phyloP scores from a whole-genome alignment of 1,139 yeast genomes.

The Yamadazyma spencermartinsiae region DNA sequence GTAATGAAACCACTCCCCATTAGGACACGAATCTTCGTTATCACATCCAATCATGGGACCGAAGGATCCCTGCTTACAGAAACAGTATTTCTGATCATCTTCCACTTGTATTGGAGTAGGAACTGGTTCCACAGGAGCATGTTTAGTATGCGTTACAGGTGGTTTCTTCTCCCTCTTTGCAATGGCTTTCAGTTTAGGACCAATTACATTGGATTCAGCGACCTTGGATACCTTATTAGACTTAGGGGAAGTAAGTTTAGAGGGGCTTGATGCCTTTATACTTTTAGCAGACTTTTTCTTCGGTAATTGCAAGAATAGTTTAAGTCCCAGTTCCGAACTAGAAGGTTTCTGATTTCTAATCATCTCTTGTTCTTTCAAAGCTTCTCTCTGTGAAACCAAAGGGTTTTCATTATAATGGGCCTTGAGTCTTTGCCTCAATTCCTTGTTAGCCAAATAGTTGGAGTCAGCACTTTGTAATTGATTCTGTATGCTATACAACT shows the following conservation, averaged over 20 bases:
- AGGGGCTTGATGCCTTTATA: neutral
- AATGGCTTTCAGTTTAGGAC: neutral
- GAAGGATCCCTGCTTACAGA: constrained; percentile 45
- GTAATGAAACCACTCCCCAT: constrained; percentile 53
- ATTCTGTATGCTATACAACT: constrained; percentile 23
- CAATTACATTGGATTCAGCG: too few relatives aligned
- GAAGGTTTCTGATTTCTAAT: constrained; percentile 7
- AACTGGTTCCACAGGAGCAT: constrained; percentile 4
- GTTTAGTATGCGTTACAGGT: constrained; percentile 2
- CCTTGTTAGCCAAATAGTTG: constrained; percentile 18
- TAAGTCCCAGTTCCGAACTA: constrained; percentile 13
- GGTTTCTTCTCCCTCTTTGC: neutral
- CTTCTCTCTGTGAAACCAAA: constrained; percentile 41
- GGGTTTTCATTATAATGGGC: constrained; percentile 40
- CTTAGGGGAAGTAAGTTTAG: neutral
- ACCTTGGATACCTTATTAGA: too few relatives aligned
- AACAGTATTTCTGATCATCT: constrained; percentile 35
- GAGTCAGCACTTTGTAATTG: constrained; percentile 12
- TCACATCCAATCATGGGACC: constrained; percentile 53
- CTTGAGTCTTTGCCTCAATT: constrained; percentile 32
- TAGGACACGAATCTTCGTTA: constrained; percentile 39
- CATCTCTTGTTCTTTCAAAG: constrained; percentile 33
- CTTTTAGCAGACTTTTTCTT: constrained; percentile 8
- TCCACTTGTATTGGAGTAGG: constrained; percentile 9
- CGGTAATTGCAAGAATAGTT: constrained; percentile 32